These are phyloP conservation scores for Starmerella powellii DNA, from an alignment of 805 yeast genomes.

Conservation along the genomic window DNA sequence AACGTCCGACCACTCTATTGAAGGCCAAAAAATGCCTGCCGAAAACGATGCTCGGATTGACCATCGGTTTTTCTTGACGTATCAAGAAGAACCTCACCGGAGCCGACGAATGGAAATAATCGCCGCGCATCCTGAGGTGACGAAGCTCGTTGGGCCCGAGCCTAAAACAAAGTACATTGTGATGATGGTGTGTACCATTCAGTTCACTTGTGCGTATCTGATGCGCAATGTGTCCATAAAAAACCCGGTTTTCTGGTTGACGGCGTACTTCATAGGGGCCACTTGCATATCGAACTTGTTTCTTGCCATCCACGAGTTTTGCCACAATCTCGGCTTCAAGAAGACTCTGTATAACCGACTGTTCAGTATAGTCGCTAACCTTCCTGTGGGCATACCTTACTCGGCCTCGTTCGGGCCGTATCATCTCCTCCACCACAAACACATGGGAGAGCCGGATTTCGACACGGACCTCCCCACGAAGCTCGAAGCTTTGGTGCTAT, in stretches of 20 bases:
- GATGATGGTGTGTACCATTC: conserved; percentile 51
- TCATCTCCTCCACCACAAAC: conserved; percentile 84
- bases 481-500: conserved; percentile 60
- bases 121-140: conserved; percentile 64
- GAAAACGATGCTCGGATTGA: conserved; percentile 9
- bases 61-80: conserved; percentile 61
- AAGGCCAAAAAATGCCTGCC: too few relatives aligned
- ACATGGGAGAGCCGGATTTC: conserved; percentile 66
- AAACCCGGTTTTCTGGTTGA: conserved; percentile 41
- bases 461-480: conserved; percentile 84
- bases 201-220: conserved; percentile 50
- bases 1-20: too few relatives aligned
- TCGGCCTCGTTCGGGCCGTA: conserved; percentile 82
- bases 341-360: conserved; percentile 65
- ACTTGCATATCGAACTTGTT: conserved; percentile 75
- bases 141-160: conserved; percentile 73
- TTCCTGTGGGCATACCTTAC: conserved; percentile 85
- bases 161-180: conserved; percentile 74
- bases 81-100: conserved; percentile 69
- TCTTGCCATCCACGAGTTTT: conserved; percentile 76
- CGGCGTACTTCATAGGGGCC: conserved; percentile 75
- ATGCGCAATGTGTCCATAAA: conserved; percentile 45
- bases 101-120: conserved; percentile 60
- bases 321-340: conserved; percentile 74
- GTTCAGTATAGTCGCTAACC: conserved; percentile 62